Evolutionary conservation across 2,329 filamentous ascomycete species (phyloP).

Genomic region (Neocatenulostroma microsporum): DNA sequence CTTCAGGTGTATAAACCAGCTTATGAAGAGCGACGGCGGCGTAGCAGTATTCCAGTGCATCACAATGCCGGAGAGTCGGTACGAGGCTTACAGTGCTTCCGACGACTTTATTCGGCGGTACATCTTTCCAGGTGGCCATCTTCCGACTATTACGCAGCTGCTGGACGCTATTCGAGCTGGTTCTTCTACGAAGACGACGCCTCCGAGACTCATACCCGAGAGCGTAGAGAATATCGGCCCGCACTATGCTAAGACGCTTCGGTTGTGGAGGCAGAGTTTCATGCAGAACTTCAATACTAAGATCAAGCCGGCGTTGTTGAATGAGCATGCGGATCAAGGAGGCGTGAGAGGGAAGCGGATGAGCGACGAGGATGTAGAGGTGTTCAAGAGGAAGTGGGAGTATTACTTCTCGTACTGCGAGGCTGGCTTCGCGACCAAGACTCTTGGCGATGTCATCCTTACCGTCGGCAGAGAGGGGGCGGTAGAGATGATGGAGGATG

Average conservation of each 20-base stretch:
- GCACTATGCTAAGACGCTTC: conserved; percentile 62
- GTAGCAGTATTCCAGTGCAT: conserved; percentile 69
- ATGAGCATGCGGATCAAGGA: conserved; percentile 45
- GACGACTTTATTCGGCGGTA: conserved; percentile 71
- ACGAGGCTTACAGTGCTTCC: conserved; percentile 57
- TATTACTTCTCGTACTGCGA: conserved; percentile 73
- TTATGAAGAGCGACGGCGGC: conserved; percentile 59
- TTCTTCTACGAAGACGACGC: conserved; percentile 44
- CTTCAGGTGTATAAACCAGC: conserved; percentile 55
- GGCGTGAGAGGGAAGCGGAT: conserved; percentile 39
- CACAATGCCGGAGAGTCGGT: conserved; percentile 62
- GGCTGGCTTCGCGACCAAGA: conserved; percentile 64
- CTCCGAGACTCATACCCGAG: conserved; percentile 52
- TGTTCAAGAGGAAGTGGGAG: conserved; percentile 66
- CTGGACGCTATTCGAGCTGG: conserved; percentile 55
- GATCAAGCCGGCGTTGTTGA: conserved; percentile 54
- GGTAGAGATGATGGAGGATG: conserved; percentile 60
- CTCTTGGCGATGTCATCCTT: conserved; percentile 64
- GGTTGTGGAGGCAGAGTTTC: conserved; percentile 62
- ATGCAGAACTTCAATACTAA: conserved; percentile 52
- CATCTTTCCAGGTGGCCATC: conserved; percentile 70
- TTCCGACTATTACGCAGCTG: conserved; percentile 59
- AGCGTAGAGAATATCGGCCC: conserved; percentile 64
- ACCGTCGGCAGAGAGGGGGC: conserved; percentile 60
- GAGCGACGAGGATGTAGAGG: conserved; percentile 54